These are phyloP conservation scores for Nakazawaea populi DNA, from an alignment of 805 yeast genomes.

Conservation along the genomic window DNA sequence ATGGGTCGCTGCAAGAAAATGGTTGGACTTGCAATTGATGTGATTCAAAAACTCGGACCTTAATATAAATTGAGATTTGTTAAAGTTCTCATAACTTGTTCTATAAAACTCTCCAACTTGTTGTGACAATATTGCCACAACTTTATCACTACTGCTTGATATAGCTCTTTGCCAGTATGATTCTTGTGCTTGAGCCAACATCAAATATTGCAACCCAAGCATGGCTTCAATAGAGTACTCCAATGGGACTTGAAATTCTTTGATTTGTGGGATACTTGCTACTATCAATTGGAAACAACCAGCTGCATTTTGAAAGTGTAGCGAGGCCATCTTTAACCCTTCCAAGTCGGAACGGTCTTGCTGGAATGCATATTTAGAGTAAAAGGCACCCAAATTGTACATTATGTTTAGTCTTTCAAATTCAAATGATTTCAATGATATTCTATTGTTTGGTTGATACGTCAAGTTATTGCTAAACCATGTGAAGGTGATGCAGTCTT, in stretches of 20 bases:
- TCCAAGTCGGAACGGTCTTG: constrained; percentile 41
- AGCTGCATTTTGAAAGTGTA: constrained; percentile 65
- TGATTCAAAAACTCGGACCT: constrained; percentile 62
- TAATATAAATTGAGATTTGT: constrained; percentile 40
- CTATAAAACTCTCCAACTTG: constrained; percentile 57
- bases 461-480: constrained; percentile 70
- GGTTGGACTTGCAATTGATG: constrained; percentile 49
- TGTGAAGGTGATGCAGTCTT: constrained; percentile 50
- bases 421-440: constrained; percentile 38
- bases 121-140: constrained; percentile 57
- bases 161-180: constrained; percentile 74
- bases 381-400: constrained; percentile 64
- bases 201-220: constrained; percentile 41
- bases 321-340: constrained; percentile 57
- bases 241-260: constrained; percentile 20
- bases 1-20: constrained; percentile 68
- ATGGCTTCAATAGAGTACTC: constrained; percentile 50
- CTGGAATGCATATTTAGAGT: constrained; percentile 48
- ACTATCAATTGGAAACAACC: constrained; percentile 48
- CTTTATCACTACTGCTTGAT: constrained; percentile 46
- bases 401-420: constrained; percentile 60
- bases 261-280: constrained; percentile 16
- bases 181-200: constrained; percentile 86
- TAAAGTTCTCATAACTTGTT: constrained; percentile 35
- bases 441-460: constrained; percentile 43